Evolutionary conservation across 768 basidiomycete genomes (phyloP).

Genomic region (Pisolithus orientalis): DNA sequence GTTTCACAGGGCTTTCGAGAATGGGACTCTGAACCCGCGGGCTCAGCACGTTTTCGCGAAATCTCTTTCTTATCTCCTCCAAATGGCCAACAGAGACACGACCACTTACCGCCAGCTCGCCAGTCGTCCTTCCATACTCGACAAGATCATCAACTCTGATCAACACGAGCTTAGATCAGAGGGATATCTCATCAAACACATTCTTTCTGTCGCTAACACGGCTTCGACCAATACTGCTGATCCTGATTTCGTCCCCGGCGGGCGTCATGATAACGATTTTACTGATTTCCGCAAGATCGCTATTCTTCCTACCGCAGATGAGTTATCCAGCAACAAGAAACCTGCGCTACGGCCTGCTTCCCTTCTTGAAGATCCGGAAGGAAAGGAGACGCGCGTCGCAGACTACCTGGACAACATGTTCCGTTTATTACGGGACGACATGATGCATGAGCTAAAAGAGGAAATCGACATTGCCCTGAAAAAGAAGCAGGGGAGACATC

Average conservation of each 20-base stretch:
- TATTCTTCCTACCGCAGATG: constrained; percentile 60
- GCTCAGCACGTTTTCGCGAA: constrained; percentile 38
- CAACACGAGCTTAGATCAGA: constrained; percentile 20
- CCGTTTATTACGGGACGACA: constrained; percentile 58
- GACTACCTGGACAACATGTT: constrained; percentile 63
- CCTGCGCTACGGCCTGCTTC: constrained; percentile 46
- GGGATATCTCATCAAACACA: constrained; percentile 36
- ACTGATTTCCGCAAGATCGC: constrained; percentile 52
- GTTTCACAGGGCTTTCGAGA: constrained; percentile 31
- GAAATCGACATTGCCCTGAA: constrained; percentile 40
- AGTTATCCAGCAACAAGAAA: constrained; percentile 37
- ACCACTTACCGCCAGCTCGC: constrained; percentile 35
- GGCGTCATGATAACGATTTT: constrained; percentile 67
- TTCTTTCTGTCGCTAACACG: constrained; percentile 23
- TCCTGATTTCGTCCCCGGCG: constrained; percentile 39
- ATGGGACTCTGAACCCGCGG: constrained; percentile 24
- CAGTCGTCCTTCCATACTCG: constrained; percentile 23
- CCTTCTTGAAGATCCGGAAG: constrained; percentile 38
- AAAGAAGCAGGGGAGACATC: constrained; percentile 34
- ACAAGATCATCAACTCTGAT: constrained; percentile 19
- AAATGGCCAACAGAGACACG: constrained; percentile 29
- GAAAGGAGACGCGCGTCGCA: constrained; percentile 31
- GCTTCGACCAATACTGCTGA: constrained; percentile 12
- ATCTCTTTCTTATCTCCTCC: constrained; percentile 46
- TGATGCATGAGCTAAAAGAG: constrained; percentile 52